Conservation (phyloP, 495 filamentous ascomycete genomes). For the Penicillium waksmanii region DNA sequence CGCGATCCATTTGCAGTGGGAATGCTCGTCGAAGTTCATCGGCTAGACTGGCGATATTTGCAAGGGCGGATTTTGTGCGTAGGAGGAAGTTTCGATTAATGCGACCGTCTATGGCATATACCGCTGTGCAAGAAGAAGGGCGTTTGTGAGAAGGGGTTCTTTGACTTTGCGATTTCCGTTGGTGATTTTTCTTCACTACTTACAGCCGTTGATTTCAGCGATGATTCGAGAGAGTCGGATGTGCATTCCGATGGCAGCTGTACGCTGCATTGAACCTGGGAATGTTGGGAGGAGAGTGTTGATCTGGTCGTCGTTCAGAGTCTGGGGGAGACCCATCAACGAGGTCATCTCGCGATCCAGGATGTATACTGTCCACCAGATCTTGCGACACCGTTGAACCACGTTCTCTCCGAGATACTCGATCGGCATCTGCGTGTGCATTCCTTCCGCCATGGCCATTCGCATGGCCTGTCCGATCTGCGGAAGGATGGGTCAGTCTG, state of each 20-base stretch:
- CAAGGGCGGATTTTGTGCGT: conserved; percentile 44
- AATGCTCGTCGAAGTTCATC: conserved; percentile 41
- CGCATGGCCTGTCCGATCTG: conserved; percentile 51
- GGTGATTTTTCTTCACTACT: conserved; percentile 9
- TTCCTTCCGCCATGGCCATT: conserved; percentile 45
- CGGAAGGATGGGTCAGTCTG: background rate
- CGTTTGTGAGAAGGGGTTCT: background rate
- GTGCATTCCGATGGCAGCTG: conserved; percentile 42
- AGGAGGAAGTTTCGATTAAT: conserved; percentile 44
- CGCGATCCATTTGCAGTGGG: conserved; percentile 36
- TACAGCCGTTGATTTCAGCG: conserved; percentile 45
- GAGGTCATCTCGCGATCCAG: conserved; percentile 51
- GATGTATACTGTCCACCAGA: conserved; percentile 53
- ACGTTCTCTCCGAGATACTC: conserved; percentile 34
- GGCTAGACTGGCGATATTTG: conserved; percentile 41
- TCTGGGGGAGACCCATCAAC: conserved; percentile 47
- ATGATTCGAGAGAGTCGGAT: conserved; percentile 47
- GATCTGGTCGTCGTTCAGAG: conserved; percentile 42
- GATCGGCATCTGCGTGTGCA: conserved; percentile 49
- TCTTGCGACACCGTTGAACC: conserved; percentile 44
- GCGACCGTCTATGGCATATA: conserved; percentile 49
- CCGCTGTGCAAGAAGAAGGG: conserved; percentile 26
- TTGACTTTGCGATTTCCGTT: too few relatives aligned
- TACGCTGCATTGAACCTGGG: conserved; percentile 36
- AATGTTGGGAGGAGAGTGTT: conserved; percentile 41